Evolutionary conservation across 2,329 filamentous ascomycete genomes (phyloP), one percentile per base, ranked within the genome.

Genomic region (Chaetoscypha palmicola): DNA sequence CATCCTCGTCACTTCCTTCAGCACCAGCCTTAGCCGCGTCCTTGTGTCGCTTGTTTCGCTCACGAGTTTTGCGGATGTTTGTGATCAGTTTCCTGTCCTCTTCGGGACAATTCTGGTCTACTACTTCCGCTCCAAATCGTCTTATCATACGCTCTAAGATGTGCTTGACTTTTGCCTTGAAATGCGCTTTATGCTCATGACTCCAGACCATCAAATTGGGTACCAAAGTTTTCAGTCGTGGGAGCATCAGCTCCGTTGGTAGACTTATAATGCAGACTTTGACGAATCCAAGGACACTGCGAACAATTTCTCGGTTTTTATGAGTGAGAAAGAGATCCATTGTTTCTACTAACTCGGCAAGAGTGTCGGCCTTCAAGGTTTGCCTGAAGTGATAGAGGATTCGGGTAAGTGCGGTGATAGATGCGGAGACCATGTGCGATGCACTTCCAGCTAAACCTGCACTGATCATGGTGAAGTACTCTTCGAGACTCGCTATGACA

Each of bases 401-500:
- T n/a, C 92, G 80, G 11, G 89, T 92, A 28, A 98, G 76, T 11
- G 92, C 91, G 0, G 89, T 97, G 62, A 98, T 90, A n/a, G 87
- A 89, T 0, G 92, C 92, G 5, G 88, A 94, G 50, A 97, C 90
- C 89, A 97, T 96, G 68, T 97, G 91, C 23, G 92, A 90, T 9
- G 89, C 91, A 57, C 83, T 85, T 45, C 90, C 91, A 2, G 91
- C 92, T 41, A 98, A 76, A 67, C 92, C 92, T 38, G 92, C 92
- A 54, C 87, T 94, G 22, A 97, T 86, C 92, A 98, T 98, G 43
- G 91, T 96, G 69, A 97, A 87, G 67, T 89, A 97, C 65, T 97
- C 92, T 59, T 97, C 91, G 28, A 98, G 77, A 32, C 77, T 90
- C 16, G 92, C 91, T 2, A 77, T 72, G 3, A 83, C 89, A 23